Base-by-base conservation (phyloP, 257 asterid genomes). In the Capsicum rhomboideum region DNA sequence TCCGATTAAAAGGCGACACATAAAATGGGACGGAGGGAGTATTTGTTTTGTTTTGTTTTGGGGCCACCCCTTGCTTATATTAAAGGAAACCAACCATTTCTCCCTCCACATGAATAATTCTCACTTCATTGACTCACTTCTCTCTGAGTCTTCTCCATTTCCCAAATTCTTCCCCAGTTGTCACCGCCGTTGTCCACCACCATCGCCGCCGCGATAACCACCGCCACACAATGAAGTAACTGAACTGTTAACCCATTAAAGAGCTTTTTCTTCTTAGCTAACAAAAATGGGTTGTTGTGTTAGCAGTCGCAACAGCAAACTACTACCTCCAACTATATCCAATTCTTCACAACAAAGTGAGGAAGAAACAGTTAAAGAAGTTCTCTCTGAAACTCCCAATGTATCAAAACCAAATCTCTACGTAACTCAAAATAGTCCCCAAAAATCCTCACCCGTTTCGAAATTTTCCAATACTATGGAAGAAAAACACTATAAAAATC, bases 341-440 rank as follows among this genome's bases (percentile, higher is more conserved):
- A 21, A 46, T 49, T 74, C 80, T 74, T 74, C 80, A 46, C 80
- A 74, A 46, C 40, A 74, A n/a, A 74, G 59, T 49, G 84, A 66
- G 12, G 84, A 82, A 72, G 84, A 82, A 28, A 82, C 84, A n/a
- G 84, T 82, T 4, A 82, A 82, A 72, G 84, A 82, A 72, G 84
- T 82, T 12, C 84, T 82, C 42, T 82, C 84, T 66, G 84, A 82
- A 82, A 82, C 52, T 6, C 84, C 79, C 49, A 66, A 14, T 4
- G 4, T 82, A 11, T 52, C 42, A 7, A 81, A 42, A n/a, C 3
- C 83, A 54, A 52, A 34, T 17, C 42, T 28, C 49, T 58, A 69
- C 17, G 3, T 50, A 20, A 8, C 31, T 40, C 56, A 61, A 6
- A 52, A 44, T 61, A 66, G 77, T 50, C 77, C 67, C 67, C 34